Base-by-base conservation (phyloP, 768 basidiomycete genomes). In the Panus rudis region DNA sequence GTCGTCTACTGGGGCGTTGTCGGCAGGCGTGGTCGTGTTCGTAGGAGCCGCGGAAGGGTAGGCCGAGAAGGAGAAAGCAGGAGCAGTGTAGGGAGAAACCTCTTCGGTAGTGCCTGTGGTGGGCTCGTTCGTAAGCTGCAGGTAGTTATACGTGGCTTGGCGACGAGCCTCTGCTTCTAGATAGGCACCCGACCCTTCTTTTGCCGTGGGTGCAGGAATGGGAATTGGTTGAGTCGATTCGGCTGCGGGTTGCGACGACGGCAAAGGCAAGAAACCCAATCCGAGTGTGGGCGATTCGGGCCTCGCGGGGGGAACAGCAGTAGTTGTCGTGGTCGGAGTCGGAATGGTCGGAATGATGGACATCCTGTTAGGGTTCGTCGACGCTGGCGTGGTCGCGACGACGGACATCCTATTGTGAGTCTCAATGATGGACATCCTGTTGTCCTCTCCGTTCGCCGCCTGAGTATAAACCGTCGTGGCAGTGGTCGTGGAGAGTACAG, bases 281-380 rank as follows among this genome's bases (percentile, higher is more conserved):
- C 58, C 58, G 3, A 60, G 53, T 12, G 50, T 48, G 2, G 56
- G 56, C 0, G 58, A 60, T 34, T 60, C 58, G 11, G 54, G 47
- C 6, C 58, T 51, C 13, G 54, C 49, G 10, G 53, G 43, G n/a
- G n/a, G n/a, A n/a, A n/a, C n/a, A 12, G 51, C 38, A 19, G 39
- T 31, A n/a, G 46, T 30, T 37, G 22, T 7, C n/a, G 17, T 26
- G 37, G 24, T 23, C 23, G 23, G 31, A 57, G 27, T 45, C 43
- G 43, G 31, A 43, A 47, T 27, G 42, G n/a, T n/a, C n/a, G n/a
- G n/a, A n/a, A n/a, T 13, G 17, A 16, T 16, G 20, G 7, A 26
- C 16, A 34, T 51, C 45, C n/a, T n/a, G 46, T 51, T 46, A 32
- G 10, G 11, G 13, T 10, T 41, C 51, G 20, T 54, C 47, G 43